Percentiles rank a stretch among this genome's conserved stretches.
phyloP scores from a whole-genome alignment of 2,329 filamentous ascomycete genomes.

The Xylariomycetidae sp. region DNA sequence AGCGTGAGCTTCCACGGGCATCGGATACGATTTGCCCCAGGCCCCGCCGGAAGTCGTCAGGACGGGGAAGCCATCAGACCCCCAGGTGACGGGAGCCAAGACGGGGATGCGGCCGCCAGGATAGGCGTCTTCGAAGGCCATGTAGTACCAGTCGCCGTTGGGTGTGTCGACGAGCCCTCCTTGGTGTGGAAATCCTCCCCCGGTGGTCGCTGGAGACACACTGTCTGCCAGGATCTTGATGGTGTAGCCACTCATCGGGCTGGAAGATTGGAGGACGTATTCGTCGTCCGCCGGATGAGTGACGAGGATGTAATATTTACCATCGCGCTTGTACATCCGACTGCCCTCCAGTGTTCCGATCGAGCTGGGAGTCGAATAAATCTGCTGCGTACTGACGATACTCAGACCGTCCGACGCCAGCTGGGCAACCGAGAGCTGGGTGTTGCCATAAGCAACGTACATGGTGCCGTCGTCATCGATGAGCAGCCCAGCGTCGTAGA shows the following conservation, averaged over 20 bases:
- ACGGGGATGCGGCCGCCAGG: slow-evolving; percentile 54
- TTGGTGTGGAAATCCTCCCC: slow-evolving; percentile 47
- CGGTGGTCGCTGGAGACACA: slow-evolving; percentile 37
- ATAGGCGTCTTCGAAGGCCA: slow-evolving; percentile 52
- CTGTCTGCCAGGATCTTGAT: slow-evolving; percentile 37
- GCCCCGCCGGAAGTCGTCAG: slow-evolving; percentile 36
- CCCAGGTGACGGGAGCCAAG: slow-evolving; percentile 50
- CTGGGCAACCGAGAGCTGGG: slow-evolving; percentile 44
- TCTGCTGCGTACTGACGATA: slow-evolving; percentile 27
- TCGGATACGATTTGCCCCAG: slow-evolving; percentile 43
- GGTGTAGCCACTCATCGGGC: slow-evolving; percentile 49
- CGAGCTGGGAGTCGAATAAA: slow-evolving; percentile 20
- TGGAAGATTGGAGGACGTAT: slow-evolving; percentile 45
- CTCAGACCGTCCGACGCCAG: slow-evolving; percentile 42
- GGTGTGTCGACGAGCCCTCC: slow-evolving; percentile 50
- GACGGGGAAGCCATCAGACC: slow-evolving; percentile 45
- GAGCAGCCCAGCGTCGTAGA: slow-evolving; percentile 53
- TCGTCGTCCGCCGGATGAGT: slow-evolving; percentile 40
- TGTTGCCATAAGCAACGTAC: slow-evolving; percentile 52
- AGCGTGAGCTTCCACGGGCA: slow-evolving; percentile 27
- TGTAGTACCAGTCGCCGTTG: slow-evolving; percentile 53
- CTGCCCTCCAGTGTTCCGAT: slow-evolving; percentile 17
- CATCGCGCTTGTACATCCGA: slow-evolving; percentile 54
- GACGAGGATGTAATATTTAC: slow-evolving; percentile 50
- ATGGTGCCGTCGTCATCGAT: slow-evolving; percentile 55